Base-by-base conservation (phyloP, 140 eudicot genomes). In the Erigeron philadelphicus region DNA sequence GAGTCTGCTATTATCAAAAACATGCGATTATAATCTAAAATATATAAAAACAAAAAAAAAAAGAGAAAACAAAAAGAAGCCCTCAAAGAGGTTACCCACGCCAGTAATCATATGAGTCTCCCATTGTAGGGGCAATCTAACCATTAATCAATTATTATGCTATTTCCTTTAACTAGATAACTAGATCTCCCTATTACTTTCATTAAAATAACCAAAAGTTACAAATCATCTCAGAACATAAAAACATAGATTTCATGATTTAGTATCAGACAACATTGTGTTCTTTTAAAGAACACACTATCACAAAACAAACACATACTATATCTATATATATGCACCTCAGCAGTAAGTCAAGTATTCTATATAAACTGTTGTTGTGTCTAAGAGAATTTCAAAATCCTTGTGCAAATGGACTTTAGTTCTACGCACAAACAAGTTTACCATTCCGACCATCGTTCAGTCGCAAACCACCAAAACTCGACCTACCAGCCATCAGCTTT, bases 401-500 rank as follows among this genome's bases (percentile, higher is more conserved):
- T 63, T 60, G 62, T 21, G 59, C 72, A 63, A 73, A 82, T 87
- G 90, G 85, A 74, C 54, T 61, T 72, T 49, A 43, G 38, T 40
- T 64, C 63, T 77, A 9, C 35, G 50, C 81, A 71, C 64, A 63
- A 63, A 47, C 77, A 64, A 70, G 73, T 77, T 47, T 47, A 77
- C 50, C 40, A 10, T 38, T 72, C 87, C 60, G 56, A 70, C 62
- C 72, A 66, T 60, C 80, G 84, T 41, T 48, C 83, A 43, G 65
- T 81, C 84, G 81, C 69, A 43, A 74, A 77, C 79, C 88, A 82
- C 73, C 84, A 77, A 3, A 74, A 75, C 75, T 43, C 82, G 19
- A 61, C 84, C 62, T 65, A 50, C 66, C 83, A 75, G 57, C 63
- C 83, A 8, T 62, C 74, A 0, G 21, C 81, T 38, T 75, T 81